Base-by-base conservation (phyloP, 768 basidiomycete genomes). In the Omphalotus guepiniiformis region DNA sequence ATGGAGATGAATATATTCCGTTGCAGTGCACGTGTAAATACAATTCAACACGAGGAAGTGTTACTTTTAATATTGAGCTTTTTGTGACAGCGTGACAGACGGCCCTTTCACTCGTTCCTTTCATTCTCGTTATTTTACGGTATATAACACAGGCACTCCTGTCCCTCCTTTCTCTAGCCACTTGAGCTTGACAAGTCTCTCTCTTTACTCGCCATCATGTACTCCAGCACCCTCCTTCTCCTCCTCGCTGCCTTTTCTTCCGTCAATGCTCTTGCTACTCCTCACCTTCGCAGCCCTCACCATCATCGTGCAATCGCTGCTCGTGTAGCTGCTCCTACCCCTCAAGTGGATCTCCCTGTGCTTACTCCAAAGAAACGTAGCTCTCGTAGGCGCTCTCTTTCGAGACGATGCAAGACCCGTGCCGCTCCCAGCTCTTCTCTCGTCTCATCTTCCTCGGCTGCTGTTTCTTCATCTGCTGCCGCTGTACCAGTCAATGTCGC, bases 281-380 rank as follows among this genome's bases (percentile, higher is more conserved):
- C 73, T 28, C 75, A 76, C 58, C 59, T 66, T 43, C 67, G 67
- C 46, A 55, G 63, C 45, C 45, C 55, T 34, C 57, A 65, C 52
- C 73, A 75, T 58, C 74, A 69, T 52, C 68, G 64, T 44, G 69
- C 66, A 38, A 28, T 79, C 47, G 72, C 75, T 34, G 73, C 71
- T 25, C 73, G 73, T 48, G 65, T 69, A n/a, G 58, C 67, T 25
- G 56, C 60, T 12, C 64, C 70, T 16, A 62, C 53, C 8, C 60
- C 64, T 19, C 42, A 60, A 38, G 54, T 54, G 42, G 38, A 51
- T 35, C 57, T 35, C 58, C 59, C 12, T 39, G 45, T 18, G 27
- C 46, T 36, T 53, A 59, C 28, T 21, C 39, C 35, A 16, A 34
- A 43, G 38, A 30, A 42, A 18, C 35, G 35, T 19, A 22, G 28